Evolutionary conservation across 352 stramenopile species (phyloP).

Genomic region (Globisporangium parvum): DNA sequence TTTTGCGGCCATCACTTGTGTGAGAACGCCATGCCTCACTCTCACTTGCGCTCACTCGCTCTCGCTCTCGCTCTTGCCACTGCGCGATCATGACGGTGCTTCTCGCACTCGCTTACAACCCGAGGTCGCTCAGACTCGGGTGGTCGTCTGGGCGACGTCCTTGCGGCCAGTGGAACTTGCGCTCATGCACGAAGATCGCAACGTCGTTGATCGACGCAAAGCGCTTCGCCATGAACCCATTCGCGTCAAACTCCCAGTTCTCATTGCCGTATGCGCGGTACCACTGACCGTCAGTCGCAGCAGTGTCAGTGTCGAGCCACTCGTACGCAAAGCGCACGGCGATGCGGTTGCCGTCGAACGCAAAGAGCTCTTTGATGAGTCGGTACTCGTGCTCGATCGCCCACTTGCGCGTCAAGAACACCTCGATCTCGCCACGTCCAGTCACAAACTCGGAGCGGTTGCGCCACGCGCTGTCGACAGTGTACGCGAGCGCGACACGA

Average conservation of each 20-base stretch:
- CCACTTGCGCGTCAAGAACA: constrained; percentile 81
- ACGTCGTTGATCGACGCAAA: constrained; percentile 88
- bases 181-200: constrained; percentile 58
- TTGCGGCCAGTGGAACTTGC: constrained; percentile 57
- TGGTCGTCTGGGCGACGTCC: constrained; percentile 45
- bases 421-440: constrained; percentile 65
- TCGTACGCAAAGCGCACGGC: constrained; percentile 88
- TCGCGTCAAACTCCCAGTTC: constrained; percentile 85
- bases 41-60: too few relatives aligned
- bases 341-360: constrained; percentile 76
- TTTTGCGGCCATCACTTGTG: too few relatives aligned
- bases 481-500: constrained; percentile 81
- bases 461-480: constrained; percentile 70
- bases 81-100: too few relatives aligned
- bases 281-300: constrained; percentile 42
- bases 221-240: constrained; percentile 79
- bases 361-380: constrained; percentile 89
- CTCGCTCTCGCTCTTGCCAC: not conserved
- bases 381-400: constrained; percentile 67
- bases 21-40: too few relatives aligned
- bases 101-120: constrained; percentile 13
- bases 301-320: constrained; percentile 39
- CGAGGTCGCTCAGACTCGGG: constrained; percentile 28
- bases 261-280: constrained; percentile 86
- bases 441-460: constrained; percentile 82